A percentile compares a stretch with the other conserved stretches of the same genome.
These are phyloP conservation scores for Chernovozyma sophiae-reginae DNA, from an alignment of 1,139 yeast species.

Conservation along the genomic window DNA sequence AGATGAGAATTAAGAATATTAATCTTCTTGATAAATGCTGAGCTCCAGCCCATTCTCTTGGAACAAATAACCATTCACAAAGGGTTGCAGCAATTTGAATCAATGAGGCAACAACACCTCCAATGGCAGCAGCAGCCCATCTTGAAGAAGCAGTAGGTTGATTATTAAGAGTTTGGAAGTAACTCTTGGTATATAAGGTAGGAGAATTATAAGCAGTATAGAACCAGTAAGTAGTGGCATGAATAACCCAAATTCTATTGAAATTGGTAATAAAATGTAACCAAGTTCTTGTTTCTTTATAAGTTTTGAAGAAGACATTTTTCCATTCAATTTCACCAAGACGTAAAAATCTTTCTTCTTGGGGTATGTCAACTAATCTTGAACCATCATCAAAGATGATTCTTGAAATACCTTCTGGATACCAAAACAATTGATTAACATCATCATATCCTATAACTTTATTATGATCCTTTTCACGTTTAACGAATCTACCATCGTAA, in stretches of 20 bases:
- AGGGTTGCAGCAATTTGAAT: constrained; percentile 86
- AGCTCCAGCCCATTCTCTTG: constrained; percentile 99
- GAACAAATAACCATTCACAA: constrained; percentile 94
- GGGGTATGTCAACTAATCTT: constrained; percentile 84
- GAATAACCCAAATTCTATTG: constrained; percentile 97
- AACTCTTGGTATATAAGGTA: constrained; percentile 80
- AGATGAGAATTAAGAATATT: constrained; percentile 63
- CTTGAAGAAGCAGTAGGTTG: constrained; percentile 82
- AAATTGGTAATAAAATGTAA: constrained; percentile 92
- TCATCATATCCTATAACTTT: constrained; percentile 95
- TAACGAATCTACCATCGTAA: constrained; percentile 90
- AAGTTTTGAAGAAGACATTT: constrained; percentile 91
- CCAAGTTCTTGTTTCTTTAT: constrained; percentile 97
- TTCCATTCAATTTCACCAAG: constrained; percentile 93
- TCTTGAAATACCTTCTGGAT: constrained; percentile 96
- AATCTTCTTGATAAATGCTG: constrained; percentile 91
- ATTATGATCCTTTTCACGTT: constrained; percentile 96
- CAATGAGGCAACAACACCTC: constrained; percentile 80
- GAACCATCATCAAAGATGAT: constrained; percentile 88
- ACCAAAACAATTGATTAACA: constrained; percentile 98
- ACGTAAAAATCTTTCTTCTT: constrained; percentile 82
- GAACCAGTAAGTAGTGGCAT: constrained; percentile 89
- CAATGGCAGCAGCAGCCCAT: constrained; percentile 92
- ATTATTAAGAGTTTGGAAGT: constrained; percentile 76
- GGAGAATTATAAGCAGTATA: constrained; percentile 92